Evolutionary conservation across 495 filamentous ascomycete genomes (phyloP), one percentile per base, ranked within the genome.

Genomic region (Penicillium salamii): DNA sequence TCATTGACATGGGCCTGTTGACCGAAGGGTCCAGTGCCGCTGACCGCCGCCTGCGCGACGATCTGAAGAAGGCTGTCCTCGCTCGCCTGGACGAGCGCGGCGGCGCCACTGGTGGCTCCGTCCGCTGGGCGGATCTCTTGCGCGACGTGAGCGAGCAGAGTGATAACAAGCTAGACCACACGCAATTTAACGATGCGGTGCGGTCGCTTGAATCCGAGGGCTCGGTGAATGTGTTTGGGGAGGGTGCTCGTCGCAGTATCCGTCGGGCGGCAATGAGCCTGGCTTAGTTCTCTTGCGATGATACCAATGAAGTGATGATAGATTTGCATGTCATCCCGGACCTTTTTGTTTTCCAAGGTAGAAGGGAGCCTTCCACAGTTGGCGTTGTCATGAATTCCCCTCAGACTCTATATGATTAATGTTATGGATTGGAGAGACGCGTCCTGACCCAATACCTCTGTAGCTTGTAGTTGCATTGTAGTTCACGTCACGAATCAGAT

Each of bases 1-100:
- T 95, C 46, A 97, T 99, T 59, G 93, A 99, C 61, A 97, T 99
- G 93, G 84, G 87, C 46, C 72, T 99, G 47, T 74, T 99, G 38
- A 95, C 90, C 2, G 95, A 96, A 57, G 93, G 93, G 11, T 92
- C 89, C 8, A 89, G 87, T 53, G 84, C 89, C 2, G 83, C 82
- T 26, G 95, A 97, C 69, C 72, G 92, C 28, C 81, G 86, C 54
- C 75, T 88, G 47, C 88, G 83, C 63, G 79, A 86, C 23, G 91
- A 96, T 59, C 65, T 99, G 57, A 97, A 95, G 80, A 81, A 79
- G 42, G 91, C 85, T 1, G 75, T 95, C 2, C 62, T 91, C 7
- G 68, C 66, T 14, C 62, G 91, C 37, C 57, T 99, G 21, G 91
- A 97, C 61, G 91, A 96, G 61, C 76, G 95, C 70, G 72, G 70